A percentile compares a stretch with the other conserved stretches of the same genome.
These are phyloP conservation scores for Fusarium praegraminearum DNA, from an alignment of 2,329 filamentous ascomycete genomes.

Conservation along the genomic window DNA sequence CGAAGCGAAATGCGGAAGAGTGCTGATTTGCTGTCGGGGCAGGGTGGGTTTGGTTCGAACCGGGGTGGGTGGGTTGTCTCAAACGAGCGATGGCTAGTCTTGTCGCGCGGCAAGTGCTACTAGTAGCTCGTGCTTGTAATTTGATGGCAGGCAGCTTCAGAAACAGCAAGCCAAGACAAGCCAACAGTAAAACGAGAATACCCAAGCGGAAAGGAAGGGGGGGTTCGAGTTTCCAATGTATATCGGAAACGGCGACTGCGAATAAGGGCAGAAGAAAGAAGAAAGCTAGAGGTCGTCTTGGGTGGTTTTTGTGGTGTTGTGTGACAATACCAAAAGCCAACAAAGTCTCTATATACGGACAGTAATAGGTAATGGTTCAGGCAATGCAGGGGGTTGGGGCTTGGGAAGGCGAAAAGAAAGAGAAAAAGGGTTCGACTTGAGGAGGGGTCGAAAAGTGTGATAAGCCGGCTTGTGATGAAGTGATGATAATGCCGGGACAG, in stretches of 20 bases:
- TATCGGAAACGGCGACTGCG: neutral
- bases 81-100: constrained; percentile 44
- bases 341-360: neutral
- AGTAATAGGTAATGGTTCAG: neutral
- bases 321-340: neutral
- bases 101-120: constrained; percentile 41
- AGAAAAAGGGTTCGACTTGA: constrained; percentile 4
- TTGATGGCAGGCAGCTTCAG: constrained; percentile 16
- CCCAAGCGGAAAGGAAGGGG: neutral
- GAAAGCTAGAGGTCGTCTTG: neutral
- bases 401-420: neutral
- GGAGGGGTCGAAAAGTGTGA: constrained; percentile 6
- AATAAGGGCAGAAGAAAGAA: neutral
- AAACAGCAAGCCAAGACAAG: neutral
- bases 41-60: constrained; percentile 46
- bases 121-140: constrained; percentile 33
- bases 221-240: neutral
- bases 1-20: constrained; percentile 54
- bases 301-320: neutral
- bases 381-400: neutral
- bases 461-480: constrained; percentile 14
- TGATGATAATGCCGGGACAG: constrained; percentile 1
- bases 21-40: constrained; percentile 64
- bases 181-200: neutral
- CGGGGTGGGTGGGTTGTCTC: constrained; percentile 48